Evolutionary conservation across 768 basidiomycete genomes (phyloP).

Genomic region (Russula sp.): DNA sequence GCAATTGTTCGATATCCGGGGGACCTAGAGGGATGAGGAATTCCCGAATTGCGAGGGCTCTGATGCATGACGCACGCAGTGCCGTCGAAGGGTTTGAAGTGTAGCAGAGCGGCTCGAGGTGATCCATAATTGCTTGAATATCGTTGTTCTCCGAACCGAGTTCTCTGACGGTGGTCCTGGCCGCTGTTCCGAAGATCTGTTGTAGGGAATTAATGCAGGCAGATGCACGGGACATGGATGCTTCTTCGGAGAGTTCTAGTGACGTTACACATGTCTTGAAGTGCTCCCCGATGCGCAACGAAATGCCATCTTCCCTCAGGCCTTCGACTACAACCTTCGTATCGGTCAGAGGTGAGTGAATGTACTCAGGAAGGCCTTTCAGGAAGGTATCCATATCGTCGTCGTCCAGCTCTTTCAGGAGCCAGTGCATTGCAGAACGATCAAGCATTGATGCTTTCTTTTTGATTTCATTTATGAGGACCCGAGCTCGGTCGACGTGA

Average conservation of each 20-base stretch:
- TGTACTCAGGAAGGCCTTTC: conserved; percentile 2
- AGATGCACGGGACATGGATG: background rate
- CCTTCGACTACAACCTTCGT: background rate
- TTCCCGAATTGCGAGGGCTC: background rate
- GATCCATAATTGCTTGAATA: background rate
- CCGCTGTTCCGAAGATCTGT: background rate
- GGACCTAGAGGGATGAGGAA: background rate
- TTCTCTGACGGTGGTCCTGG: background rate
- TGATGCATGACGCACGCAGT: conserved; percentile 6
- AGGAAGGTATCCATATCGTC: conserved; percentile 3
- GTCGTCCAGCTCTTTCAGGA: background rate
- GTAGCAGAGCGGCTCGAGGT: background rate
- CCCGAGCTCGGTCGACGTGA: background rate
- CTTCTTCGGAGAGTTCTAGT: background rate
- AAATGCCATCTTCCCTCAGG: background rate
- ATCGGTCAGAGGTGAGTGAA: background rate
- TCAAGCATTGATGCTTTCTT: background rate
- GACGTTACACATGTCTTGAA: background rate
- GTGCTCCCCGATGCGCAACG: background rate
- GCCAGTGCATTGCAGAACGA: conserved; percentile 7
- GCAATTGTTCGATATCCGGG: too few relatives aligned
- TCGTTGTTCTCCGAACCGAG: background rate
- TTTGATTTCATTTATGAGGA: background rate
- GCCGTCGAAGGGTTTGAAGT: background rate
- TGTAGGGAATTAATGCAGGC: conserved; percentile 1